Evolutionary conservation across 148 eudicot species (phyloP), one percentile per base, ranked within the genome.

Genomic region (Fagopyrum esculentum): DNA sequence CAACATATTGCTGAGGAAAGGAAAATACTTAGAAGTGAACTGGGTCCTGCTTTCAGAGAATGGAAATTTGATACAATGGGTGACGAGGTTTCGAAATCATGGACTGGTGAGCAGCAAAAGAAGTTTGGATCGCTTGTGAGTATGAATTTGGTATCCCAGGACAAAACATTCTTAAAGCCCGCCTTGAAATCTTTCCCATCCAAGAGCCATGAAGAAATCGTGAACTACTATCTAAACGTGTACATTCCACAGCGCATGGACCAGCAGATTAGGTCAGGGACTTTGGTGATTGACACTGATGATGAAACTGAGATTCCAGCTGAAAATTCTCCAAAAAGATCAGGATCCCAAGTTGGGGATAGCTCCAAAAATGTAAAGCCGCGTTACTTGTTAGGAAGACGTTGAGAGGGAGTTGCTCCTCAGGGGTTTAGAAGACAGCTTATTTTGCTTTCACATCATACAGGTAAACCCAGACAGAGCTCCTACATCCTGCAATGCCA

Each of bases 1-100:
- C 57, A 48, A 40, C 98, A 93, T 47, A 9, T 87, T 6, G 71
- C 81, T 3, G 86, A 85, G 66, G 87, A 84, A 78, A 81, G 81
- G 69, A 69, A 48, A 6, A 69, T 68, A 50, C 75, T 93, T 44
- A 80, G 73, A 49, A 71, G 60, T 52, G 91, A 89, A 7, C 81
- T 93, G 73, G 96, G 96, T 4, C 83, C 90, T 0, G 89, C 83
- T 51, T 93, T 77, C 60, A 73, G 70, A 78, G 83, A 13, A 63
- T 90, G 96, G 96, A 87, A 81, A 72, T 87, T 93, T 40, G 78
- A 89, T 56, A 85, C 82, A 72, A 90, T 90, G 92, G 98, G 98
- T 47, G 93, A 87, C 48, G 82, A 84, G 0, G 91, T 84, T 55
- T 82, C 88, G 45, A 83, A 75, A 79, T 68, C 77, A 0, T 90